phyloP scores from a whole-genome alignment of 208 protist species.

The Crithidia bombi region DNA sequence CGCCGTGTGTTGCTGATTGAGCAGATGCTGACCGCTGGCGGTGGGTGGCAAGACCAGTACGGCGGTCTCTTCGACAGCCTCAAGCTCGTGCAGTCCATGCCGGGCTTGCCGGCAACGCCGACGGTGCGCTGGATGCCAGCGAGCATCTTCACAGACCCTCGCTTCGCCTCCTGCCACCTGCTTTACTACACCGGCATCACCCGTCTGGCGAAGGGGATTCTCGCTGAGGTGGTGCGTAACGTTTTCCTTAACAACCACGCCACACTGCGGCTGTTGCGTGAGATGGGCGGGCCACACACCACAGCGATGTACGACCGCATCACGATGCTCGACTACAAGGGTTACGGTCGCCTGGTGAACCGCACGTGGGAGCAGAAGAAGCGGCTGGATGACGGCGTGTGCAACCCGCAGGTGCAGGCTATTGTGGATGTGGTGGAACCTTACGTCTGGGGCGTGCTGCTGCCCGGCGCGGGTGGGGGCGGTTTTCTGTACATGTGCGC shows the following conservation, averaged over 20 bases:
- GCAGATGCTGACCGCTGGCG: conserved; percentile 72
- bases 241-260: conserved; percentile 47
- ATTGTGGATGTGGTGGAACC: conserved; percentile 48
- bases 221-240: conserved; percentile 47
- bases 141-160: conserved; percentile 43
- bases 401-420: conserved; percentile 36
- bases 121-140: conserved; percentile 52
- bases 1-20: conserved; percentile 61
- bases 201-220: conserved; percentile 48
- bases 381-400: conserved; percentile 44
- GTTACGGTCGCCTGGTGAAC: conserved; percentile 40
- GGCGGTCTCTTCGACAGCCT: conserved; percentile 55
- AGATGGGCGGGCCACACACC: conserved; percentile 47
- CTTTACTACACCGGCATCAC: conserved; percentile 74
- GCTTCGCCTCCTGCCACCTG: conserved; percentile 41
- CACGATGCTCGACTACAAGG: conserved; percentile 41
- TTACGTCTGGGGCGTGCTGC: conserved; percentile 49
- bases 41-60: conserved; percentile 78
- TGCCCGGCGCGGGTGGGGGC: conserved; percentile 69
- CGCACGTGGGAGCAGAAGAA: conserved; percentile 65
- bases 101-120: conserved; percentile 38
- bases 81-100: conserved; percentile 47
- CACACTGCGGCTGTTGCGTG: conserved; percentile 35
- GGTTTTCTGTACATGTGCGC: conserved; percentile 74
- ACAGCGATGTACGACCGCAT: conserved; percentile 50